Base-by-base conservation (phyloP, 805 yeast genomes). In the Candida nonsorbophila region DNA sequence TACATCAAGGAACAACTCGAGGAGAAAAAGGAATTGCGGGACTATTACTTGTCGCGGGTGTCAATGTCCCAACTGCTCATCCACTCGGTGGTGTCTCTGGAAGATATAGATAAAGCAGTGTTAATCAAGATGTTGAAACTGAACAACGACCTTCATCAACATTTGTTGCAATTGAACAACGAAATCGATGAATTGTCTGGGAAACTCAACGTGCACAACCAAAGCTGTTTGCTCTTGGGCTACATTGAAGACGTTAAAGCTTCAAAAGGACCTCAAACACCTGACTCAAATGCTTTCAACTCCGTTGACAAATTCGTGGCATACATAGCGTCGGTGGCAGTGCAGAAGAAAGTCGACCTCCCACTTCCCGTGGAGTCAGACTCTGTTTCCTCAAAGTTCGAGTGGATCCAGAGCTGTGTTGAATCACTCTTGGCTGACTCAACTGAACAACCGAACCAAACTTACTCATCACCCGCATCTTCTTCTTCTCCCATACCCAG, bases 291-390 rank as follows among this genome's bases (percentile, higher is more conserved):
- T 29, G 18, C 17, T 24, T 14, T 20, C 14, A 24, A 22, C 10
- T 8, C 25, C 5, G 50, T 70, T 37, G 78, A 72, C 28, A 58
- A 58, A 12, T 40, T 74, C 15, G 62, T 71, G 16, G 51, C 74
- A 1, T 68, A 69, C 25, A 54, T 73, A 8, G 69, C 68, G 18
- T 61, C 74, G 0, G 44, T 64, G 6, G 67, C 77, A 0, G 72
- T 63, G 6, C 69, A 66, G 31, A 51, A 55, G 25, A 54, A 53
- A 36, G 53, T 72, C 3, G 38, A 49, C 4, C 44, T 74, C 21
- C 75, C 76, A 36, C 55, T n/a, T n/a, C n/a, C n/a, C n/a, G n/a
- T n/a, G n/a, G n/a, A n/a, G n/a, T n/a, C n/a, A n/a, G 38, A 36
- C 14, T 29, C 53, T 2, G 28, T 50, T 12, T 54, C 53, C 16